Evolutionary conservation across 768 basidiomycete genomes (phyloP), one percentile per base, ranked within the genome.

Genomic region (Leccinum rimulosum): DNA sequence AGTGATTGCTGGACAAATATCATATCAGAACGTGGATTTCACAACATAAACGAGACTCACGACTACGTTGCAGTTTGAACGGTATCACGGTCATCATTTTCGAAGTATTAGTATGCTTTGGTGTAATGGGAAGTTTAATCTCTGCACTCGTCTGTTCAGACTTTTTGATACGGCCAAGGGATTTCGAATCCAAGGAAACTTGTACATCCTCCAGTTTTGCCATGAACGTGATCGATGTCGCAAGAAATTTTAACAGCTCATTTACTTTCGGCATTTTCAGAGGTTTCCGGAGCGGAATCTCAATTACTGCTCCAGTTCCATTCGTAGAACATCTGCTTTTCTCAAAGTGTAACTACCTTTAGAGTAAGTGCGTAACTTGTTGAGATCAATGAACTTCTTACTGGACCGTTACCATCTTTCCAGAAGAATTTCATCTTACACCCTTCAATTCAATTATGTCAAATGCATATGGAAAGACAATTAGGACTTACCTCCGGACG

Each of bases 371-470:
- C 49, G 35, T 28, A 60, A 51, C 56, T 19, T 27, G n/a, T 50
- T 27, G 27, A 25, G 91, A 69, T 93, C 3, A 12, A 6, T 15
- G 31, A 28, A 9, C 7, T 55, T 28, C 71, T 17, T 58, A 87
- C 87, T 76, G 93, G 91, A 69, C 38, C 17, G 28, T 28, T 28
- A 28, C 28, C 28, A 28, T 7, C 4, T 17, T 93, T 92, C 93
- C 93, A 97, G 69, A 94, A 90, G 71, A 96, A 96, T 0, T 86
- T 87, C 93, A 95, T 95, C 86, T 89, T 92, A 68, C 87, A 82
- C 48, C 84, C 93, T 82, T 69, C 64, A 35, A 60, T 15, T 28
- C 28, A 11, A 40, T 48, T 38, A 17, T 14, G 30, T 55, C 55
- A n/a, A 27, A 25, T 28, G 1, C 12, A 10, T 10, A 54, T 28